Conservation (phyloP, 306 rosid species). For the Casuarina glauca region DNA sequence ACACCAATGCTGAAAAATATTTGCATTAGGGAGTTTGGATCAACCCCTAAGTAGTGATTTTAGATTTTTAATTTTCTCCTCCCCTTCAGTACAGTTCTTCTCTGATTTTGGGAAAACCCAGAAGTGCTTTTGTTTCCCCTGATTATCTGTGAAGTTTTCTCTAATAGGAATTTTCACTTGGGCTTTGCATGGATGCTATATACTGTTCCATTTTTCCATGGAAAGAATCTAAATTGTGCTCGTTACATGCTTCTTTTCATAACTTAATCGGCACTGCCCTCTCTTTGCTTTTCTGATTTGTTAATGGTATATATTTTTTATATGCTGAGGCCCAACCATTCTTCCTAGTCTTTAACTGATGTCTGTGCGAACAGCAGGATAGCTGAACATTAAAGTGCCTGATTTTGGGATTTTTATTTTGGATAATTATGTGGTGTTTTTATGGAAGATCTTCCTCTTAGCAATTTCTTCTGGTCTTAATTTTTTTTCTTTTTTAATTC, state of each 20-base stretch:
- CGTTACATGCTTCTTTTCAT: not conserved
- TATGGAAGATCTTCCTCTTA: not conserved
- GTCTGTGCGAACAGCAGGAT: not conserved
- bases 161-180: not conserved
- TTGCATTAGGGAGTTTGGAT: not conserved
- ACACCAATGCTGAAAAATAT: not conserved
- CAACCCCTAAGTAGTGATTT: not conserved
- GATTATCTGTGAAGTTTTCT: not conserved
- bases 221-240: not conserved
- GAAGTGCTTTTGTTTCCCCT: not conserved
- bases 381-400: not conserved
- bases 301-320: not conserved
- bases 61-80: not conserved
- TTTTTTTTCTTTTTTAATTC: slow-evolving; percentile 3
- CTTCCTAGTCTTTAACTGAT: not conserved
- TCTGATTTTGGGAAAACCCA: not conserved
- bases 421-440: not conserved
- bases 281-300: not conserved
- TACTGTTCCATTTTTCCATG: not conserved
- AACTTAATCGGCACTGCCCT: not conserved
- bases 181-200: not conserved
- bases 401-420: not conserved
- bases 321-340: not conserved
- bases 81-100: not conserved
- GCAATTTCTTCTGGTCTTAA: not conserved